These are phyloP conservation scores for Pythium dissotocum DNA, from an alignment of 352 stramenopile species.

Conservation along the genomic window DNA sequence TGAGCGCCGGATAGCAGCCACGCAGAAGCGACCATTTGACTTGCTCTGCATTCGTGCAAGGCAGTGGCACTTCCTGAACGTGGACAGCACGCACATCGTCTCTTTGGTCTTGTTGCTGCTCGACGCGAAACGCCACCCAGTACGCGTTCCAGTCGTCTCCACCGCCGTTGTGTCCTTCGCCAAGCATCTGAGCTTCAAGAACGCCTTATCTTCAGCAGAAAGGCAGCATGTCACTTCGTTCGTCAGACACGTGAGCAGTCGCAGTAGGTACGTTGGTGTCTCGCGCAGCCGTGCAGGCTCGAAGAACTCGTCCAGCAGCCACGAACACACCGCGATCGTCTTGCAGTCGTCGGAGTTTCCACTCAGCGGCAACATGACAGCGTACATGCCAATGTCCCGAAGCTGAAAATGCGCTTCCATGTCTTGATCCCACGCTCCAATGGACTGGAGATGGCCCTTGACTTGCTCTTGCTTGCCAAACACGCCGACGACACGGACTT, in stretches of 20 bases:
- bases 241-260: conserved; percentile 59
- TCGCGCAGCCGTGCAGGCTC: conserved; percentile 42
- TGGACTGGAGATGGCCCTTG: conserved; percentile 37
- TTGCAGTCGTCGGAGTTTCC: background rate
- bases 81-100: conserved; percentile 12
- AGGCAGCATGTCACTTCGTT: conserved; percentile 54
- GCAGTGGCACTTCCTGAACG: conserved; percentile 3
- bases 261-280: conserved; percentile 70
- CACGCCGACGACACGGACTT: conserved; percentile 42
- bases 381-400: conserved; percentile 61
- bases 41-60: background rate
- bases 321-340: conserved; percentile 58
- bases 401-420: conserved; percentile 36
- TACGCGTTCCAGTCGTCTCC: conserved; percentile 37
- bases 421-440: conserved; percentile 48
- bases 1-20: conserved; percentile 7
- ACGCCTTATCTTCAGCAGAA: conserved; percentile 34
- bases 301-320: conserved; percentile 55
- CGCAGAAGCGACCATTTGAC: background rate
- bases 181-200: conserved; percentile 32
- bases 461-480: conserved; percentile 67
- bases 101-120: conserved; percentile 26
- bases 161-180: conserved; percentile 17
- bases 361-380: conserved; percentile 26
- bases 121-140: conserved; percentile 34